These are phyloP conservation scores for Vararia minispora DNA, from an alignment of 768 basidiomycete genomes.

Conservation along the genomic window DNA sequence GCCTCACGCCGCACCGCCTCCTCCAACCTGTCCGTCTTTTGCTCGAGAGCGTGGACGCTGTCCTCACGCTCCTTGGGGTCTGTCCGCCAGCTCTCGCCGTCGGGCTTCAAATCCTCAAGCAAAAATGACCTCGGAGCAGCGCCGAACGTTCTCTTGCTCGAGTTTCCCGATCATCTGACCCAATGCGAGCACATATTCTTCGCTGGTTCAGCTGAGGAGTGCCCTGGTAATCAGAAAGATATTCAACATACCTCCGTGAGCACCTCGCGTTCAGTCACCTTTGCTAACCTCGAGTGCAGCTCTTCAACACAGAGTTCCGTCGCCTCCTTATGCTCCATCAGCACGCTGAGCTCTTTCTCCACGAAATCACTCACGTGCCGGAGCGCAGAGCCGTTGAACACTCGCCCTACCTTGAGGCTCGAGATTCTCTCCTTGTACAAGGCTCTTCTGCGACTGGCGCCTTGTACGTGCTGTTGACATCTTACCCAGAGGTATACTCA, in stretches of 20 bases:
- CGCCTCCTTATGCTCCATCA: constrained; percentile 60
- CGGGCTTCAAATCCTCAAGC: constrained; percentile 57
- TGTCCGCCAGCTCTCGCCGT: constrained; percentile 71
- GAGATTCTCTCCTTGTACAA: constrained; percentile 95
- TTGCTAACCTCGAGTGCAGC: constrained; percentile 65
- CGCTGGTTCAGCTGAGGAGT: constrained; percentile 12
- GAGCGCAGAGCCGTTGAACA: constrained; percentile 76
- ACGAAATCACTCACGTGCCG: constrained; percentile 87
- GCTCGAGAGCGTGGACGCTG: constrained; percentile 65
- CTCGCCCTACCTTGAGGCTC: constrained; percentile 88
- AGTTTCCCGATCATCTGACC: constrained; percentile 63
- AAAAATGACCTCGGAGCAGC: constrained; percentile 57
- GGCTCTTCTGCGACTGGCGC: constrained; percentile 87
- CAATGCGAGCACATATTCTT: constrained; percentile 63
- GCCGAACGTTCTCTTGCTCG: constrained; percentile 66
- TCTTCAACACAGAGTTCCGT: constrained; percentile 86
- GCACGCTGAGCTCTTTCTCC: constrained; percentile 57
- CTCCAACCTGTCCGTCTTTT: constrained; percentile 70
- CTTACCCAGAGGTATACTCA: constrained; percentile 62
- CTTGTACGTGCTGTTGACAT: constrained; percentile 52
- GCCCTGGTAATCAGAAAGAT: constrained; percentile 3
- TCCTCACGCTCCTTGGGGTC: constrained; percentile 80
- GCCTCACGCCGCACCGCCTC: constrained; percentile 60
- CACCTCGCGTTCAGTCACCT: constrained; percentile 78
- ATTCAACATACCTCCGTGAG: constrained; percentile 68